Percentiles rank a stretch among this genome's conserved stretches.
phyloP scores from a whole-genome alignment of 2,329 filamentous ascomycete species.

The Ploettnerulaceae sp. region DNA sequence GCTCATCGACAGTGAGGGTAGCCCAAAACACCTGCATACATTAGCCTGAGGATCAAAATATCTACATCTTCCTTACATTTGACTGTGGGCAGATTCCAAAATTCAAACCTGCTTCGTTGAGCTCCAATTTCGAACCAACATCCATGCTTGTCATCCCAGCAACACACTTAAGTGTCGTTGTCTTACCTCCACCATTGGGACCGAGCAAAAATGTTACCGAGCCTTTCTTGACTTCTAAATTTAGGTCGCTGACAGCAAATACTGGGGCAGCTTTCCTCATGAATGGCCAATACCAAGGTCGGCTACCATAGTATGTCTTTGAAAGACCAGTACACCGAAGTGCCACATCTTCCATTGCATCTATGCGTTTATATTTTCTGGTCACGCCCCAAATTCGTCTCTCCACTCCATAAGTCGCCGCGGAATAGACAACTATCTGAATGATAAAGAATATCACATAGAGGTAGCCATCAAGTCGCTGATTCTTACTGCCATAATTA shows the following conservation, averaged over 20 bases:
- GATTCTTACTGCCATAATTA: conserved; percentile 40
- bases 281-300: conserved; percentile 29
- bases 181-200: conserved; percentile 62
- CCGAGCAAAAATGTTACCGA: conserved; percentile 61
- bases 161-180: conserved; percentile 60
- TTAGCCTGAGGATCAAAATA: conserved; percentile 35
- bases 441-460: conserved; percentile 55
- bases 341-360: conserved; percentile 24
- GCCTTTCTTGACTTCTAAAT: conserved; percentile 51
- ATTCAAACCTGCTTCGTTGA: conserved; percentile 26
- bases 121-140: conserved; percentile 39
- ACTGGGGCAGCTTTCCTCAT: conserved; percentile 40
- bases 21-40: conserved; percentile 51
- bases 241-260: conserved; percentile 53
- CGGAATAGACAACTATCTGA: conserved; percentile 53
- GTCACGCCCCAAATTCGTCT: conserved; percentile 49
- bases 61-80: conserved; percentile 40
- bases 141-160: conserved; percentile 57
- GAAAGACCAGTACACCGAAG: conserved; percentile 24
- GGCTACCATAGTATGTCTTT: conserved; percentile 25
- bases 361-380: conserved; percentile 29
- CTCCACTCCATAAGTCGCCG: conserved; percentile 55
- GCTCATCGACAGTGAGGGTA: conserved; percentile 56
- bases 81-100: conserved; percentile 31
- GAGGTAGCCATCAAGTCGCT: conserved; percentile 52